These are phyloP conservation scores for Phytophthora kernoviae DNA, from an alignment of 352 stramenopile species.

Conservation along the genomic window DNA sequence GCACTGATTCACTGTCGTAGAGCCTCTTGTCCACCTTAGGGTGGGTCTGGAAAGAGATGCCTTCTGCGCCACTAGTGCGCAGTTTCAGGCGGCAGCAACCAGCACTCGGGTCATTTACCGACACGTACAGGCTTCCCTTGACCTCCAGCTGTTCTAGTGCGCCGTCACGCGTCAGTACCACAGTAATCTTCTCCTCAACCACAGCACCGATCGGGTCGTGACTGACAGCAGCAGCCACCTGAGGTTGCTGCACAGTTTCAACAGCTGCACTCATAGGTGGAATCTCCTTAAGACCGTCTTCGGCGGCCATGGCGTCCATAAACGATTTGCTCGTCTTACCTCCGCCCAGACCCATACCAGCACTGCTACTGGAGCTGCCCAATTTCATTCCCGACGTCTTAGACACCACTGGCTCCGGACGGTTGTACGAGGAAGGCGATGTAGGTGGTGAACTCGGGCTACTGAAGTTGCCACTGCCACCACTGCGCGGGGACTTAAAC, in stretches of 20 bases:
- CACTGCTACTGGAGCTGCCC: conserved; percentile 40
- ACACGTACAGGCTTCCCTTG: conserved; percentile 87
- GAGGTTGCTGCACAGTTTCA: conserved; percentile 61
- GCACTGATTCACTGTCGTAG: conserved; percentile 81
- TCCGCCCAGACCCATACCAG: conserved; percentile 64
- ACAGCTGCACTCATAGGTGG: conserved; percentile 79
- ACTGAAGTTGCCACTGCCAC: conserved; percentile 42
- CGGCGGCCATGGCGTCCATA: conserved; percentile 85
- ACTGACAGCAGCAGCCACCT: conserved; percentile 68
- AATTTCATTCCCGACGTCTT: conserved; percentile 80
- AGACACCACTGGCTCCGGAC: conserved; percentile 46
- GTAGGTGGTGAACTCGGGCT: conserved; percentile 49
- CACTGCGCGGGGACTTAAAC: conserved; percentile 72
- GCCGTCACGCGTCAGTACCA: conserved; percentile 81
- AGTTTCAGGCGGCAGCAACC: conserved; percentile 78
- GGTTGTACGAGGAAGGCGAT: conserved; percentile 73
- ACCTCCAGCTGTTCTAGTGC: conserved; percentile 86
- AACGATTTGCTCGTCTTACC: conserved; percentile 81
- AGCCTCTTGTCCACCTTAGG: conserved; percentile 90
- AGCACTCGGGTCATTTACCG: conserved; percentile 77
- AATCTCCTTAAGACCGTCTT: conserved; percentile 88
- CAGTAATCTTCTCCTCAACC: conserved; percentile 89
- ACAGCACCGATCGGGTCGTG: conserved; percentile 82
- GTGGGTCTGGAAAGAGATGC: conserved; percentile 86
- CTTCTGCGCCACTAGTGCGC: conserved; percentile 63